Base-by-base conservation (phyloP, 352 stramenopile species). In the Globisporangium yorkense region DNA sequence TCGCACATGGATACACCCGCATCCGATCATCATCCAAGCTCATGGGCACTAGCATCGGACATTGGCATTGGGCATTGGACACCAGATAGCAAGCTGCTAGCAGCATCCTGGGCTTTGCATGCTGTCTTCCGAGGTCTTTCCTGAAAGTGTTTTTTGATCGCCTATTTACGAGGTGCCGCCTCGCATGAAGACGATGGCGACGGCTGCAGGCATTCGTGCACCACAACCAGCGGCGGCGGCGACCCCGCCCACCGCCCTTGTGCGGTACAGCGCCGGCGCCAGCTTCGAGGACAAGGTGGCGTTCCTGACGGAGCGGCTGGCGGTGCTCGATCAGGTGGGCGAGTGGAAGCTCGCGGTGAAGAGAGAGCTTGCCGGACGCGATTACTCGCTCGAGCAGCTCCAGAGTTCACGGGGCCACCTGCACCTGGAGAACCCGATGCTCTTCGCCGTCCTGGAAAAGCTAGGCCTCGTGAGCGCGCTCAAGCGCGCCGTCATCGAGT, bases 301-400 rank as follows among this genome's bases (percentile, higher is more conserved):
- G 7, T 63, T 75, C 33, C 67, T 92, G 9, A 84, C 72, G 15
- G 66, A 86, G n/a, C 63, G 64, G 10, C 61, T 92, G 50, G 37
- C 59, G 7, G 56, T 63, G 12, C 52, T 75, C 35, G 75, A 87
- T 7, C 63, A 74, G 48, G 71, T 68, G 24, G 74, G 68, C 56
- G 68, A 77, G 21, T 87, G 79, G 72, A 89, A 90, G 54, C 55
- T 65, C n/a, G 59, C 59, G 13, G 49, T 90, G 18, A 70, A 79
- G 55, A 61, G 33, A 39, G 80, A 92, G 50, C 56, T 89, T 27
- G 51, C 54, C 35, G 72, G 68, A 53, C 59, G 72, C n/a, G 73
- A 88, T 45, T 77, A 77, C 56, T 56, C 62, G 31, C 53, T 78
- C 41, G 61, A 78, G 6, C 62, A 82, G n/a, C 62, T 84, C 33